phyloP scores from a whole-genome alignment of 805 yeast species.

The Candida fluviatilis region DNA sequence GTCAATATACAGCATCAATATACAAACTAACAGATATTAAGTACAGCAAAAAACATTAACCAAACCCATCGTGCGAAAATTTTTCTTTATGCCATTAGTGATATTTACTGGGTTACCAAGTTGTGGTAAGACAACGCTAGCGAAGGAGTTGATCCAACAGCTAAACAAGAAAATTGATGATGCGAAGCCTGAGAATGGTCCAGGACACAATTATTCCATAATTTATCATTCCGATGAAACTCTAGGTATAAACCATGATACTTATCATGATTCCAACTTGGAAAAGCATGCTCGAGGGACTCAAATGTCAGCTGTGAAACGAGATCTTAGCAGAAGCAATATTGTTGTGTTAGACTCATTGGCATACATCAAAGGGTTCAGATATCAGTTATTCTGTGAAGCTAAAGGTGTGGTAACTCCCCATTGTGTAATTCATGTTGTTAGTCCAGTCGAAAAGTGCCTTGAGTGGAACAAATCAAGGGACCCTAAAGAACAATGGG shows the following conservation, averaged over 20 bases:
- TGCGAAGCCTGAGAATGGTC: conserved; percentile 33
- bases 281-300: conserved; percentile 82
- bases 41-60: too few species aligned
- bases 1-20: too few species aligned
- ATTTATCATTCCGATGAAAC: conserved; percentile 74
- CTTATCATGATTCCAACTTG: conserved; percentile 64
- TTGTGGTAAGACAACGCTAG: conserved; percentile 79
- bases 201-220: conserved; percentile 56
- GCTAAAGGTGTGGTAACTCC: conserved; percentile 81
- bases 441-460: conserved; percentile 63
- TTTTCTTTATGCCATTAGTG: conserved; percentile 93
- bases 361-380: conserved; percentile 89
- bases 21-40: too few species aligned
- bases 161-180: conserved; percentile 45
- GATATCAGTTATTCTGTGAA: conserved; percentile 93
- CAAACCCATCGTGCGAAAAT: too few species aligned
- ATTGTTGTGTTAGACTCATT: conserved; percentile 83
- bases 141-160: conserved; percentile 46
- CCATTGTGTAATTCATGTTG: conserved; percentile 75
- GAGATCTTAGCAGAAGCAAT: conserved; percentile 64
- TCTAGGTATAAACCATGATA: conserved; percentile 64
- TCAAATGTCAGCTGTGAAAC: conserved; percentile 84
- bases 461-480: conserved; percentile 60
- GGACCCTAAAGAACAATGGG: conserved; percentile 50
- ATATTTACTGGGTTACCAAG: conserved; percentile 82